Percentiles rank a stretch among this genome's conserved stretches.
Evolutionary conservation across 805 yeast species (phyloP).

Genomic region (Schwanniomyces vanrijiae): DNA sequence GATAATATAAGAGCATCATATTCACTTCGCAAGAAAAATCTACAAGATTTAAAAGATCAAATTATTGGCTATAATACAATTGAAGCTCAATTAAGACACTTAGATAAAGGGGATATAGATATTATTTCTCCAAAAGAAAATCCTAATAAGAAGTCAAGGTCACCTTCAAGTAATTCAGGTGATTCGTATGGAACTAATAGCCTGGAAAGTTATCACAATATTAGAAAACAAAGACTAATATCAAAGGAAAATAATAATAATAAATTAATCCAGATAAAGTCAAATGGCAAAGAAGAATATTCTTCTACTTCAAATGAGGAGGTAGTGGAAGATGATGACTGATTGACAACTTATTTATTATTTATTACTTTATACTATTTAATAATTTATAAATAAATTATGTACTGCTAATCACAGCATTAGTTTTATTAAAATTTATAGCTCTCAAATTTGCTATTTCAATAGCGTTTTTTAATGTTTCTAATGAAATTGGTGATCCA

Average conservation of each 20-base stretch:
- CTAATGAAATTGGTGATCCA: conserved; percentile 45
- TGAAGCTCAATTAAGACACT: conserved; percentile 5
- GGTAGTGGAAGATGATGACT: background rate
- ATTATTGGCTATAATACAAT: conserved; percentile 3
- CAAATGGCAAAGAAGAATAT: conserved; percentile 20
- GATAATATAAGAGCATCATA: conserved; percentile 15
- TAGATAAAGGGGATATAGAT: conserved; percentile 3
- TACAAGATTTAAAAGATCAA: conserved; percentile 16
- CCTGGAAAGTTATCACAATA: conserved; percentile 14
- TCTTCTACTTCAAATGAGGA: conserved; percentile 18
- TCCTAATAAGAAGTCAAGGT: conserved; percentile 5
- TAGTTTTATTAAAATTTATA: conserved; percentile 17
- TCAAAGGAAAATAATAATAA: conserved; percentile 22
- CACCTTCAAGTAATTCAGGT: conserved; percentile 6
- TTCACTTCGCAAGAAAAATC: conserved; percentile 8
- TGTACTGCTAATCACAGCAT: background rate
- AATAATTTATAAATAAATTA: background rate
- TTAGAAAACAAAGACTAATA: conserved; percentile 24
- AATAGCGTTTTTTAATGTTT: conserved; percentile 48
- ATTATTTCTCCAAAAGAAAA: conserved; percentile 1
- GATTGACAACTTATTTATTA: background rate
- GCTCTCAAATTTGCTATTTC: conserved; percentile 50
- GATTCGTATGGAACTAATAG: conserved; percentile 6
- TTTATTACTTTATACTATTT: background rate
- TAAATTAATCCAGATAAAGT: conserved; percentile 23